phyloP scores from a whole-genome alignment of 768 basidiomycete species.

The Xerocomellus chrysenteron region DNA sequence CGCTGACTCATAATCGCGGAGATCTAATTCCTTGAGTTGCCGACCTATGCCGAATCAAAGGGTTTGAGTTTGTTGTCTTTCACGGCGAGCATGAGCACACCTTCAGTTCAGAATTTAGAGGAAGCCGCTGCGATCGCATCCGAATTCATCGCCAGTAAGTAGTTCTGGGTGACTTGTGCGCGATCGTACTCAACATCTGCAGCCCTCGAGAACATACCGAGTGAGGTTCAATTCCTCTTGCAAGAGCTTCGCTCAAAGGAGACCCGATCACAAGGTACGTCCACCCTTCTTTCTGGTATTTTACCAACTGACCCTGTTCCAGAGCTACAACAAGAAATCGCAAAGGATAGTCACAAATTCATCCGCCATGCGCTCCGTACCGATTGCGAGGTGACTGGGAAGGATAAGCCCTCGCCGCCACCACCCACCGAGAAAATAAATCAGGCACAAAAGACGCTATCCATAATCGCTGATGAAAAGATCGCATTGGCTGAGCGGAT shows the following conservation, averaged over 20 bases:
- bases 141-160: slow-evolving; percentile 49
- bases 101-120: slow-evolving; percentile 41
- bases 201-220: slow-evolving; percentile 53
- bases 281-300: neutral
- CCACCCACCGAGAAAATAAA: slow-evolving; percentile 33
- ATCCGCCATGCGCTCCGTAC: slow-evolving; percentile 42
- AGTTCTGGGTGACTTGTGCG: neutral
- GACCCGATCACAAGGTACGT: slow-evolving; percentile 39
- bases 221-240: slow-evolving; percentile 47
- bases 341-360: slow-evolving; percentile 43
- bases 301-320: neutral
- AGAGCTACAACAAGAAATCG: slow-evolving; percentile 47
- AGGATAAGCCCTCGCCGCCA: slow-evolving; percentile 31
- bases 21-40: slow-evolving; percentile 16
- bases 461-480: slow-evolving; percentile 43
- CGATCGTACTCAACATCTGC: neutral
- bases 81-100: slow-evolving; percentile 28
- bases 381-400: slow-evolving; percentile 27
- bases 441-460: slow-evolving; percentile 28
- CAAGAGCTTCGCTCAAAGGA: slow-evolving; percentile 49
- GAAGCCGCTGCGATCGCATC: slow-evolving; percentile 50
- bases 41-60: slow-evolving; percentile 8
- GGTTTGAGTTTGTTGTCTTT: neutral
- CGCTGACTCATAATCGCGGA: slow-evolving; percentile 26
- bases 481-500: slow-evolving; percentile 43